Evolutionary conservation across 495 filamentous ascomycete species (phyloP), one percentile per base, ranked within the genome.

Genomic region (Parachaetomium inaequale): DNA sequence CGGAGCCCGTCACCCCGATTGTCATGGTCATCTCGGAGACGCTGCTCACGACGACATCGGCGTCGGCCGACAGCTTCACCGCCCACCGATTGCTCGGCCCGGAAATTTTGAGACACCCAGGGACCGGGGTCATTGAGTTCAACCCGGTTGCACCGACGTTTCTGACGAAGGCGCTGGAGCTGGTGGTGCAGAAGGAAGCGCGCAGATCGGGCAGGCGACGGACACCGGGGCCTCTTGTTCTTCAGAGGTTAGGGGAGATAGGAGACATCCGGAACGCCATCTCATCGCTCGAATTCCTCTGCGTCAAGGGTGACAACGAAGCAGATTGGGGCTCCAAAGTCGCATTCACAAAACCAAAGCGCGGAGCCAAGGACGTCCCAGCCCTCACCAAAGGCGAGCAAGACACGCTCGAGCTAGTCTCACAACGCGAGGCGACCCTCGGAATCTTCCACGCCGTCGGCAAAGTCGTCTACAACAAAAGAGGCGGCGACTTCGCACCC

Each of bases 391-490:
- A 82, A 42, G 84, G 87, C 63, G 93, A 96, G 67, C 77, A 81
- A 54, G 85, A 89, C 55, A 88, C 84, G 19, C 72, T 96, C 3
- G 81, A 88, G 64, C 70, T 90, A 47, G 81, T 98, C 4, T 91
- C 88, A 1, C 90, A 93, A 66, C 83, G 95, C 52, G 92, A 96
- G 74, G 84, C 89, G 21, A 93, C 84, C 64, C 78, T 97, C 7
- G 93, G 92, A 2, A 87, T 99, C 60, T 99, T 99, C 68, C 95
- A 99, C 74, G 92, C 95, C 29, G 88, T 99, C 53, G 95, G 93
- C 17, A 96, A 92, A 66, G 88, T 98, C 4, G 84, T 96, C 4
- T 93, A 98, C 74, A 98, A 98, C 75, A 98, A 96, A 70, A 83
- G 94, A 46, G 80, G 94, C 42, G 80, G 85, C 31, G 78, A 79